Evolutionary conservation across 1,284 basidiomycete genomes (phyloP), one percentile per base, ranked within the genome.

Genomic region (Serendipita sp.): DNA sequence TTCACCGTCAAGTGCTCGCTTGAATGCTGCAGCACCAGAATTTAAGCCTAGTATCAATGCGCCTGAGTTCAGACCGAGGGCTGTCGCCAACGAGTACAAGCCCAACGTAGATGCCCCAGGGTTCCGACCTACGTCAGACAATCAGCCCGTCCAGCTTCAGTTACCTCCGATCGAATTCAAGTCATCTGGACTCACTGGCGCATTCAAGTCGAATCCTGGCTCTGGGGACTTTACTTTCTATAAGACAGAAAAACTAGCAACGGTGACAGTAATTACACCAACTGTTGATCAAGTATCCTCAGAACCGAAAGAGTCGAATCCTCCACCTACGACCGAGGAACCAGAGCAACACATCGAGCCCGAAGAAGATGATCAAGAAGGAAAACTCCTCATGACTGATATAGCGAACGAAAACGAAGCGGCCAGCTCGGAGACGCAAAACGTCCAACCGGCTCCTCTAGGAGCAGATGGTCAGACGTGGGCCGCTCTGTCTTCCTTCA

Each of bases 81-180:
- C 82, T 5, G 78, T 83, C 34, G 88, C 88, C 2, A 79, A 77
- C n/a, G 88, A 89, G 71, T 91, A 91, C 73, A 89, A 84, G 70
- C 88, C 88, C 15, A 63, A 49, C 22, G 63, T 29, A 8, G 45
- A 17, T 8, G 45, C 87, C 0, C 67, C 83, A 61, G 81, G 22
- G 83, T 66, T 82, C 68, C 79, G 81, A 22, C 79, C 91, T 62
- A 91, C 88, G 69, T 82, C 82, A 4, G 78, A 82, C 32, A 88
- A 88, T 2, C 79, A 77, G n/a, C 88, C 88, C 71, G 90, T 91
- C 73, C 88, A 84, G 70, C 88, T 88, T 13, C 60, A 42, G 29
- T 65, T 58, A 34, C 29, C 53, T n/a, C 10, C 87, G 0, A 67
- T 83, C 61, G 81, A 26, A 83, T 66, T 82, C 68, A 80, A 81